These are phyloP conservation scores for Gossypium davidsonii DNA, from an alignment of 441 rosid species.

Conservation along the genomic window DNA sequence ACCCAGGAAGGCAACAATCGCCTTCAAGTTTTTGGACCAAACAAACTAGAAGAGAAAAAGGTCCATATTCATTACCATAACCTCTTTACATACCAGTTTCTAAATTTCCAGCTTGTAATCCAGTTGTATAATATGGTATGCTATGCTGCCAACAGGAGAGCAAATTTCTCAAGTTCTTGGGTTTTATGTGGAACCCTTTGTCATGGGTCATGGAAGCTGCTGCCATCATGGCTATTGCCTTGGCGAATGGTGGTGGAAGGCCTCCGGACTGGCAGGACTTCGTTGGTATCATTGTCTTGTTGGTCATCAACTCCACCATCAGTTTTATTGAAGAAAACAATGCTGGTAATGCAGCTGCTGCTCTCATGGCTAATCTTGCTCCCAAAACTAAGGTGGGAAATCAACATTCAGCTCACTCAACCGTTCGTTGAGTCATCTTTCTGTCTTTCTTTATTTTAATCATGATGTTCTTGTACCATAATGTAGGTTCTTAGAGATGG, in stretches of 20 bases:
- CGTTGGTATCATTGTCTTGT: slow-evolving; percentile 58
- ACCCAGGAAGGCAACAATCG: slow-evolving; percentile 62
- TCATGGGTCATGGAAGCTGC: slow-evolving; percentile 99
- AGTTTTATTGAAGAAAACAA: slow-evolving; percentile 86
- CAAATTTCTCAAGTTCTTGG: slow-evolving; percentile 73
- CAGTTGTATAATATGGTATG: not conserved
- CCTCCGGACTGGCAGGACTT: slow-evolving; percentile 97
- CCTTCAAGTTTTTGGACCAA: slow-evolving; percentile 74
- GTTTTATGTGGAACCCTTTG: slow-evolving; percentile 94
- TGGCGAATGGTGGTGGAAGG: slow-evolving; percentile 67
- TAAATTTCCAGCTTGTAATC: not conserved
- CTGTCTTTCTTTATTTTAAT: not conserved
- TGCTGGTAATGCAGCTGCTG: slow-evolving; percentile 92
- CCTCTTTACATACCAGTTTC: not conserved
- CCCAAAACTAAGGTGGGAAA: slow-evolving; percentile 69
- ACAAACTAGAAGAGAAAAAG: slow-evolving; percentile 88
- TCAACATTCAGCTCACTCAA: not conserved
- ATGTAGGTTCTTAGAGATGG: slow-evolving; percentile 72
- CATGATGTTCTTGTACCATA: not conserved
- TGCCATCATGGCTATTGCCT: slow-evolving; percentile 71
- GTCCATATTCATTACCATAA: slow-evolving; percentile 22
- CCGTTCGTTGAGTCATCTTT: not conserved
- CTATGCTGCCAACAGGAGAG: slow-evolving; percentile 44
- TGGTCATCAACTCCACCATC: slow-evolving; percentile 82
- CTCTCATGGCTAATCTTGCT: slow-evolving; percentile 90